These are phyloP conservation scores for Setaria viridis DNA, from an alignment of 202 grass and related monocot species.

Conservation along the genomic window DNA sequence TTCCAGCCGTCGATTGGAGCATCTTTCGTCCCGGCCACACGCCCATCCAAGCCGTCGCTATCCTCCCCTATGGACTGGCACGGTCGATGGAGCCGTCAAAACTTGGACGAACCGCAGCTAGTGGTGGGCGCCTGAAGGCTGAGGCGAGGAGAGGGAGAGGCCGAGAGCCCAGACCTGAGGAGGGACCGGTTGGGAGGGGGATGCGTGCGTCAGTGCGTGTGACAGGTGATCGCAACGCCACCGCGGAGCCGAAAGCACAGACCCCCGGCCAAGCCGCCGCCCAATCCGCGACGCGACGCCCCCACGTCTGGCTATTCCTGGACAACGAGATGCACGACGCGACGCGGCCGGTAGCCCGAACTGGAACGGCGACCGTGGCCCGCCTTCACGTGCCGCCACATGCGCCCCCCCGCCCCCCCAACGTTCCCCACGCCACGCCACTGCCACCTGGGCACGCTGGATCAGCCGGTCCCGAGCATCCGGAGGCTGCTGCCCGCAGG, in stretches of 20 bases:
- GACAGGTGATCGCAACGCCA: conserved; percentile 38
- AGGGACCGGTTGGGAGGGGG: neutral
- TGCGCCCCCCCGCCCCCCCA: neutral
- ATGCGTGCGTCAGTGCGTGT: neutral
- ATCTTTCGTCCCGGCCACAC: conserved; percentile 12
- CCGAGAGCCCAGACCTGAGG: neutral
- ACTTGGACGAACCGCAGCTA: conserved; percentile 11
- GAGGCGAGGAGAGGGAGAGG: neutral
- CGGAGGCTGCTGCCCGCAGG: neutral
- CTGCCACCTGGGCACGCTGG: neutral
- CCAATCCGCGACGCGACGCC: conserved; percentile 1
- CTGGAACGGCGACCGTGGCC: neutral
- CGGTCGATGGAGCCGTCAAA: neutral
- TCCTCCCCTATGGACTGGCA: neutral
- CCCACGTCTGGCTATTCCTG: neutral
- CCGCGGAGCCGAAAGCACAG: neutral
- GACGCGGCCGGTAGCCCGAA: neutral
- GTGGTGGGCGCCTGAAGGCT: conserved; percentile 4
- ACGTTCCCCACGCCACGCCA: neutral
- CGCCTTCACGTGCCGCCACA: conserved; percentile 12
- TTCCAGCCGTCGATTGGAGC: neutral
- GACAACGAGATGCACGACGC: conserved; percentile 10
- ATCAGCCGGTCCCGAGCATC: neutral
- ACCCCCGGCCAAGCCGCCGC: neutral
- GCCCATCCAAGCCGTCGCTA: neutral